Percentiles rank a stretch among this genome's conserved stretches.
Conservation (phyloP, 768 basidiomycete genomes). For the Boletus barrowsii region DNA sequence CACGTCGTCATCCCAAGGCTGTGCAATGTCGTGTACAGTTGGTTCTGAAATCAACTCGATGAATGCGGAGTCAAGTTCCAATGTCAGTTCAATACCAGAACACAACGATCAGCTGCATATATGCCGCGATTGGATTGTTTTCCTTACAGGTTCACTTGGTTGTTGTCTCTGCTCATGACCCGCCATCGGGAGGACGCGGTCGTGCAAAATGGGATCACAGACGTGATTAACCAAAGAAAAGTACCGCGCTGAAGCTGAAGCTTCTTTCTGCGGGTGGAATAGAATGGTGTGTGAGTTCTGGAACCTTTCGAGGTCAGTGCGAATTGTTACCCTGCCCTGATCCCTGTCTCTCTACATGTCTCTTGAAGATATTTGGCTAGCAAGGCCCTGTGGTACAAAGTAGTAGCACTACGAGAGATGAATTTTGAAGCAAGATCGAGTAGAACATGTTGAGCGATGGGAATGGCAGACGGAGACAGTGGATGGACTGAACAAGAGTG, state of each 20-base stretch:
- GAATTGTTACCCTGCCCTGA: conserved; percentile 25
- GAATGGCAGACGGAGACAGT: conserved; percentile 27
- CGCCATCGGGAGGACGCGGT: conserved; percentile 21
- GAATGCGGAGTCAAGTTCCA: background rate
- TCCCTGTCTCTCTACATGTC: conserved; percentile 13
- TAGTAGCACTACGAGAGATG: background rate
- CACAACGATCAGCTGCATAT: conserved; percentile 13
- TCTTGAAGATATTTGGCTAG: background rate
- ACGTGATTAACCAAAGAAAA: background rate
- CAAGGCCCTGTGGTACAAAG: background rate
- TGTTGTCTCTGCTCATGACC: conserved; percentile 15
- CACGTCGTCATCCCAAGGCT: conserved; percentile 18
- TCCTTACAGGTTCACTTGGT: conserved; percentile 3
- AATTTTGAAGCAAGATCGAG: conserved; percentile 13
- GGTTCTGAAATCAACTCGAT: conserved; percentile 9
- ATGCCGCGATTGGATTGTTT: conserved; percentile 7
- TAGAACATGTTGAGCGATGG: conserved; percentile 24
- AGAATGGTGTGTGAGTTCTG: conserved; percentile 9
- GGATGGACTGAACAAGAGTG: conserved; percentile 34
- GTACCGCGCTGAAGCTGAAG: background rate
- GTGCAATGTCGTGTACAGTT: conserved; percentile 19
- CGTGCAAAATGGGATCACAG: background rate
- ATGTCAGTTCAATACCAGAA: background rate
- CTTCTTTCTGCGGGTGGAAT: background rate
- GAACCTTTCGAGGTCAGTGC: conserved; percentile 2